Evolutionary conservation across 73 alveolate species (phyloP), one percentile per base, ranked within the genome.

Genomic region (Symbiodinium pilosum): DNA sequence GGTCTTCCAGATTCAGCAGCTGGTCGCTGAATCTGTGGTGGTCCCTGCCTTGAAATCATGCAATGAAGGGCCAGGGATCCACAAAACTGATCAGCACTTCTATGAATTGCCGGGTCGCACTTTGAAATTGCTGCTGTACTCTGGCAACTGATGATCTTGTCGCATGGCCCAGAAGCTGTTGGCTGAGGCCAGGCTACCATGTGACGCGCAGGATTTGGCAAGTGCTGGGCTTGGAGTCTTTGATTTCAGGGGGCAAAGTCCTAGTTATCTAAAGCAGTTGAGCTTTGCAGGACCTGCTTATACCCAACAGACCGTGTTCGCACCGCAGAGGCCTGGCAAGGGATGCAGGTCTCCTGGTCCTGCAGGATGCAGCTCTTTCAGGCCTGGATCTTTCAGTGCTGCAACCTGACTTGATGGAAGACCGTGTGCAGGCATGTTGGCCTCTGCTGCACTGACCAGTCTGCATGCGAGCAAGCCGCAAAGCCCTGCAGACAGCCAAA

Each of bases 301-400:
- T n/a, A n/a, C n/a, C 81, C 81, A 64, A 5, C 32, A n/a, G n/a
- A n/a, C n/a, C n/a, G n/a, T n/a, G n/a, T n/a, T n/a, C n/a, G n/a
- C n/a, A n/a, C n/a, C n/a, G n/a, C n/a, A n/a, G n/a, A 64, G 81
- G 81, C 34, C 81, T 64, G 34, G 81, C 81, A 64, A 64, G 81
- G 81, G 30, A 26, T 28, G 81, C 81, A 64, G 81, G 39, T 28
- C 81, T 64, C 81, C 81, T 64, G 41, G 38, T 30, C 39, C 38
- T 14, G 81, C 2, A 28, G 30, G 81, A 64, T 1, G 41, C 11
- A 20, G 81, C 38, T 28, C 30, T 64, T 32, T 28, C 81, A 64
- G 41, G 81, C 9, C 20, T 5, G 73, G 73, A 9, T 54, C 32
- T n/a, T 54, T 54, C 41, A 0, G 16, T 64, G 20, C 41, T 26